Base-by-base conservation (phyloP, 2,329 filamentous ascomycete genomes). In the Immersiporthe knoxdaviesiana region DNA sequence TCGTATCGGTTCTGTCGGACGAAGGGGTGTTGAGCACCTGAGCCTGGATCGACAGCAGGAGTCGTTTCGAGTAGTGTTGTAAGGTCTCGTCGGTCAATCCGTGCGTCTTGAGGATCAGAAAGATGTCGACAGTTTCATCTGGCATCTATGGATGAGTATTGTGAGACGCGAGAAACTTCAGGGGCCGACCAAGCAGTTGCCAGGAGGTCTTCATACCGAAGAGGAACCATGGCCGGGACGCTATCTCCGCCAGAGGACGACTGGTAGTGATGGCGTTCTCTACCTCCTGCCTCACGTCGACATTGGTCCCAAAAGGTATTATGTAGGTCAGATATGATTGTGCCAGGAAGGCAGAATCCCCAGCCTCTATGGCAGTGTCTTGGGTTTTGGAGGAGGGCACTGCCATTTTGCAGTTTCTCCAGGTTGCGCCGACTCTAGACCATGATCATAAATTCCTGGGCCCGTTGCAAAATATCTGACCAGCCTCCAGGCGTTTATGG, bases 121-220 rank as follows among this genome's bases (percentile, higher is more conserved):
- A 88, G 24, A 93, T 84, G 72, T 90, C 82, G 68, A 92, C 84
- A 35, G 88, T 88, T 82, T 94, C 92, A 85, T 94, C 92, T 94
- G 81, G 69, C 76, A 76, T 82, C 81, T 85, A 80, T 74, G 76
- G 79, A 82, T 85, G 79, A 86, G 85, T 81, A 82, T 75, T 73
- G 74, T 76, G 73, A 80, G 79, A 81, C 75, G 76, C 72, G 73
- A 73, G 76, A 71, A 71, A 73, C 73, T 75, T 73, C 72, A 72
- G 74, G 74, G 68, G 61, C 39, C 5, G 70, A 64, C 66, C 70
- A 72, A 72, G 68, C 70, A 74, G n/a, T 35, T 73, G 70, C 67
- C 78, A 59, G 59, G 18, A 71, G 52, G 14, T 30, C 58, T 52
- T 12, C 86, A 73, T 83, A 93, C 92, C 92, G 76, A 94, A 93